A percentile compares a stretch with the other conserved stretches of the same genome.
Conservation (phyloP, 768 basidiomycete species). For the Pleurotus giganteus region DNA sequence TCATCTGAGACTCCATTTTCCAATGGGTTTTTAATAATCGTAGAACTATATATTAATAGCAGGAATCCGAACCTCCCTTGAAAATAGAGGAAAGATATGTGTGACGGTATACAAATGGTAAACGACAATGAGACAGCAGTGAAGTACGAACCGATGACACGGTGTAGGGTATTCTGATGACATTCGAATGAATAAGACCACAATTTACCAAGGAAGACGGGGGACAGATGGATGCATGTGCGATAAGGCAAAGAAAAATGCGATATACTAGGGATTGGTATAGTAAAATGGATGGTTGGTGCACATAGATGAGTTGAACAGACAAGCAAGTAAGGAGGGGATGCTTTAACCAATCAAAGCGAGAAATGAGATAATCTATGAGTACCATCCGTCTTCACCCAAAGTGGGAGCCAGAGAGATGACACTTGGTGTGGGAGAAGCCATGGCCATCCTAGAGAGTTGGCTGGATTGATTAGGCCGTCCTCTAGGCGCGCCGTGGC, state of each 20-base stretch:
- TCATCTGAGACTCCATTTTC: neutral
- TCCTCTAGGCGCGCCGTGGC: slow-evolving; percentile 32
- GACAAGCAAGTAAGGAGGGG: slow-evolving; percentile 9
- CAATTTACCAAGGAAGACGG: neutral
- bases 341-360: neutral
- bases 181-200: neutral
- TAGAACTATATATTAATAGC: slow-evolving; percentile 9
- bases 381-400: slow-evolving; percentile 80
- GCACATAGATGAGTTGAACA: slow-evolving; percentile 1
- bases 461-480: slow-evolving; percentile 23
- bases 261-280: slow-evolving; percentile 6
- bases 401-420: slow-evolving; percentile 72
- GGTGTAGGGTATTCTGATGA: neutral
- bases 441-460: slow-evolving; percentile 23
- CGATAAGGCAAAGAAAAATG: neutral
- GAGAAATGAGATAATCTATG: slow-evolving; percentile 29
- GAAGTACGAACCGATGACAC: neutral
- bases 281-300: neutral
- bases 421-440: slow-evolving; percentile 76
- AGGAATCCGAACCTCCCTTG: slow-evolving; percentile 8
- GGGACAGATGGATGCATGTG: neutral
- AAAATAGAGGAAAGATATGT: slow-evolving; percentile 1
- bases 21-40: neutral
- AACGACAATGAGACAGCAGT: slow-evolving; percentile 7
- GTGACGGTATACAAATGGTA: slow-evolving; percentile 9